A percentile compares a stretch with the other conserved stretches of the same genome.
These are phyloP conservation scores for Trichoderma simmonsii DNA, from an alignment of 2,329 filamentous ascomycete genomes.

Conservation along the genomic window DNA sequence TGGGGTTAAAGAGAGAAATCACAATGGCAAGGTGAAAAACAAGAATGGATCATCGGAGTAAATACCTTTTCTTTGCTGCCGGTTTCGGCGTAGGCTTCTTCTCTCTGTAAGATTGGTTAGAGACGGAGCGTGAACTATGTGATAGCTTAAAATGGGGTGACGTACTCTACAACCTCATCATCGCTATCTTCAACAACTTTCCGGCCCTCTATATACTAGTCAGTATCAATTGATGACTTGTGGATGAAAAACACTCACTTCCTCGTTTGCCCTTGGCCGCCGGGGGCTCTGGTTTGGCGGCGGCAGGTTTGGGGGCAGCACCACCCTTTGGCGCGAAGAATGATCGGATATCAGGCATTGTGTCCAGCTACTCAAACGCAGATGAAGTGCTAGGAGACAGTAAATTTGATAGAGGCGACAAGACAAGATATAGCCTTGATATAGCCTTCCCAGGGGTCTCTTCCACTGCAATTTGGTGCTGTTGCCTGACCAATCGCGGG, in stretches of 20 bases:
- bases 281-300: conserved; percentile 41
- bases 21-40: conserved; percentile 21
- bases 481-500: conserved; percentile 23
- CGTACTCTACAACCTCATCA: conserved; percentile 64
- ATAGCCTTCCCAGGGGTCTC: conserved; percentile 17
- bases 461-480: conserved; percentile 25
- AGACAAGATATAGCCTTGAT: conserved; percentile 3
- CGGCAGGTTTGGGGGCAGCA: conserved; percentile 43
- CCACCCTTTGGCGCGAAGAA: conserved; percentile 82
- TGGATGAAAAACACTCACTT: conserved; percentile 35
- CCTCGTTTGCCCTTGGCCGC: conserved; percentile 43
- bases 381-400: neutral
- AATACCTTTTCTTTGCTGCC: conserved; percentile 53
- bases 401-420: neutral
- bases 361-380: neutral
- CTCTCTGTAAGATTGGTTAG: conserved; percentile 24
- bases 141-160: neutral
- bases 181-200: conserved; percentile 80
- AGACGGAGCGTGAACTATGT: neutral
- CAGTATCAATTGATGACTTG: conserved; percentile 19
- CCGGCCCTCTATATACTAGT: conserved; percentile 45
- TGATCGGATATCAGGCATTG: conserved; percentile 86
- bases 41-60: conserved; percentile 25
- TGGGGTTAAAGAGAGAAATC: conserved; percentile 1
- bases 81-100: conserved; percentile 55